Evolutionary conservation across 306 rosid species (phyloP), one percentile per base, ranked within the genome.

Genomic region (Quercus bicolor): DNA sequence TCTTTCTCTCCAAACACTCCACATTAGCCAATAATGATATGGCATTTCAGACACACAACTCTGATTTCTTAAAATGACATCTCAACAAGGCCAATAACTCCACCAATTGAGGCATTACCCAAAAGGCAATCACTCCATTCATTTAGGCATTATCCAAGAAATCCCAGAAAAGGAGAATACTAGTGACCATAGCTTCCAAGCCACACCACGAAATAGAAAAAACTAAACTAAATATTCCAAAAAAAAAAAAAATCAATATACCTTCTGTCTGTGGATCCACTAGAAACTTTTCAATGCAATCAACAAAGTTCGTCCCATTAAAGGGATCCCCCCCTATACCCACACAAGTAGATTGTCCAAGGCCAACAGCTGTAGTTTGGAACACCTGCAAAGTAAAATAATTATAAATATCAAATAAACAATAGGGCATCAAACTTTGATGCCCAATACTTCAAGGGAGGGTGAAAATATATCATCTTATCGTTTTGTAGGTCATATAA

Each of bases 291-390:
- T 85, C 86, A 37, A 96, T 86, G 87, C 99, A 96, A 81, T 96
- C 98, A 85, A 96, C 94, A 79, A 96, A 96, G 89, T 96, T 96
- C 70, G 99, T 96, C 82, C 98, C 98, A 34, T 96, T 96, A 81
- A 96, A 96, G 80, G 99, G 99, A 87, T 96, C 99, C 53, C 99
- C 98, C 62, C 98, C 99, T 9, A 96, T 96, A 74, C 99, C 99
- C 75, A 96, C 99, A 77, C 99, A 96, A 37, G 99, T 96, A 68
- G 99, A 96, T 84, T 96, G 99, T 79, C 99, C 99, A 81, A 93
- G 99, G 85, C 99, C 98, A 82, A 93, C 99, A 73, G 94, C 89
- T 79, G 99, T 93, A 21, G 99, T 96, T 90, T 93, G 99, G 86
- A 86, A 96, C 83, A 96, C 99, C 99, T 96, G 84, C 70, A 87